Conservation (phyloP, 192 early-diverging fungal species). For the Rhizoclosmatium globosum region DNA sequence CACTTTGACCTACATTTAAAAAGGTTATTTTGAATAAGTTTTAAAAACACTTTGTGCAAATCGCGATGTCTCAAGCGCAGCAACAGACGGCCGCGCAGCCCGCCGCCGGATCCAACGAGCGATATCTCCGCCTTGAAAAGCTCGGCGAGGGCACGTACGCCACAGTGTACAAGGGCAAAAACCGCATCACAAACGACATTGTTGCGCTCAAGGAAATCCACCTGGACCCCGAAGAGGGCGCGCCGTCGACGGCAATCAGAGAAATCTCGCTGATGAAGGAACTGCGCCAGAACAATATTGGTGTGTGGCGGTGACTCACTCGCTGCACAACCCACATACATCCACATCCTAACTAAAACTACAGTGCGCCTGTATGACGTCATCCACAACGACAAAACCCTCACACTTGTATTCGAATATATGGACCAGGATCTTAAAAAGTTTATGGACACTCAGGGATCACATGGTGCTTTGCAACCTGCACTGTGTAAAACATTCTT, state of each 20-base stretch:
- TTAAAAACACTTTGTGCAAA: too few species aligned
- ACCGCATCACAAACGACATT: constrained; percentile 89
- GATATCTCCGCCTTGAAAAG: constrained; percentile 53
- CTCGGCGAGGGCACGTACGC: constrained; percentile 85
- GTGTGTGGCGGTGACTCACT: not conserved
- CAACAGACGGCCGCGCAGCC: not conserved
- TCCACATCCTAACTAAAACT: not conserved
- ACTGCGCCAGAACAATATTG: constrained; percentile 77
- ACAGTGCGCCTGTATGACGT: constrained; percentile 89
- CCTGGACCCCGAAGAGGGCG: constrained; percentile 62
- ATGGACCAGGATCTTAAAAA: constrained; percentile 99
- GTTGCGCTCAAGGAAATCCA: constrained; percentile 92
- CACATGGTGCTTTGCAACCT: constrained; percentile 69
- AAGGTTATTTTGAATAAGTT: too few species aligned
- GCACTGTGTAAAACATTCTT: constrained; percentile 82
- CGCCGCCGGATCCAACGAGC: constrained; percentile 19
- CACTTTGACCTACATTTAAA: too few species aligned
- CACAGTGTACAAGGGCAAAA: constrained; percentile 98
- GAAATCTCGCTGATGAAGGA: constrained; percentile 85
- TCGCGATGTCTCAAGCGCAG: not conserved
- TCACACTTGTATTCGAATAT: constrained; percentile 99
- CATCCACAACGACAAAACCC: constrained; percentile 95
- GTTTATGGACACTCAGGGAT: constrained; percentile 88
- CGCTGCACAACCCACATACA: not conserved
- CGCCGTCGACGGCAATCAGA: constrained; percentile 75